Percentiles rank a stretch among this genome's conserved stretches.
phyloP scores from a whole-genome alignment of 1,139 yeast genomes.

The Spathaspora jeffriesii region DNA sequence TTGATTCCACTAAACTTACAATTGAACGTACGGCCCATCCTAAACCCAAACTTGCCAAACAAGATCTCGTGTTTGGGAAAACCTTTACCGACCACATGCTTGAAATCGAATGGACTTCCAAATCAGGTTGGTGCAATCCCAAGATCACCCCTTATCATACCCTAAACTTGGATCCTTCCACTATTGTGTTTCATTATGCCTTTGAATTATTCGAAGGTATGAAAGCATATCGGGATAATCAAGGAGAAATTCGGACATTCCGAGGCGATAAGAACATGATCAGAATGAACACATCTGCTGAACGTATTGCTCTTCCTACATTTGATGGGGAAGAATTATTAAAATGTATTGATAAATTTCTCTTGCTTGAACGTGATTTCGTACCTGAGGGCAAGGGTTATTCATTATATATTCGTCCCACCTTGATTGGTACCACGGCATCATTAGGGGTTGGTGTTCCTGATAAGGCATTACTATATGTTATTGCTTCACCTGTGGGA shows the following conservation, averaged over 20 bases:
- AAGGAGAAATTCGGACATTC: conserved; percentile 75
- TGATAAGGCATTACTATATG: conserved; percentile 74
- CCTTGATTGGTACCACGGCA: conserved; percentile 88
- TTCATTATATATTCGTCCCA: conserved; percentile 91
- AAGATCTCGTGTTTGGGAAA: conserved; percentile 81
- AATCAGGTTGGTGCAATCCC: conserved; percentile 84
- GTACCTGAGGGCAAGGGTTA: conserved; percentile 87
- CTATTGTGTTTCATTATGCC: conserved; percentile 91
- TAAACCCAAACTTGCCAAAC: conserved; percentile 70
- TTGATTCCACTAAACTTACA: conserved; percentile 6
- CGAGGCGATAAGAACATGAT: conserved; percentile 91
- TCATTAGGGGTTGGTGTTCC: conserved; percentile 86
- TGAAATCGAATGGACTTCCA: conserved; percentile 78
- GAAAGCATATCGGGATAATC: conserved; percentile 81
- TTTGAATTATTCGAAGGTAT: conserved; percentile 96
- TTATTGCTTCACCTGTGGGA: conserved; percentile 94
- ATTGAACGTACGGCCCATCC: conserved; percentile 62
- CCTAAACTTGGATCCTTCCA: conserved; percentile 77
- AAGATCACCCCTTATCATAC: conserved; percentile 83
- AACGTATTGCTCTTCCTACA: conserved; percentile 82
- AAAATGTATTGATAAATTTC: conserved; percentile 73
- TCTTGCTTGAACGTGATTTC: conserved; percentile 69
- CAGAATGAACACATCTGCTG: conserved; percentile 87
- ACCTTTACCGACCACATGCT: conserved; percentile 91
- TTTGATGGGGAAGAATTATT: conserved; percentile 79